Evolutionary conservation across 768 basidiomycete genomes (phyloP).

Genomic region (Phylloporus sp.): DNA sequence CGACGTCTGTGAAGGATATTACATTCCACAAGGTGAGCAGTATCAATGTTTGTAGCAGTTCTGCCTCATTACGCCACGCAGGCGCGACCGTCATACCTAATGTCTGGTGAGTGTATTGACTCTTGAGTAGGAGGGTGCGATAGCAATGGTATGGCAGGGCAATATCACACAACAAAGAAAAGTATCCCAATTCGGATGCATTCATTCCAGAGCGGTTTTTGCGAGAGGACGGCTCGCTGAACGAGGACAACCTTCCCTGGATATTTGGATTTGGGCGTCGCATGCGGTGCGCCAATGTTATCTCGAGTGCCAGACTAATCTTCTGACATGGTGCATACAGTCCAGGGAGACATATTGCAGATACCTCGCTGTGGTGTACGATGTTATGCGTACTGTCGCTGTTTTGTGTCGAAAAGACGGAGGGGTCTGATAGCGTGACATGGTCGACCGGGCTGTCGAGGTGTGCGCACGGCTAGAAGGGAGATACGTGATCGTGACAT

Average conservation of each 20-base stretch:
- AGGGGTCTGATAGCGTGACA: conserved; percentile 13
- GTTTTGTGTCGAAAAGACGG: too few relatives aligned
- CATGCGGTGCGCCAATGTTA: conserved; percentile 16
- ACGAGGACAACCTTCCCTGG: conserved; percentile 9
- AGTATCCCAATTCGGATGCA: too few relatives aligned
- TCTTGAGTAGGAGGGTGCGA: background rate
- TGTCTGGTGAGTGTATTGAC: conserved; percentile 2
- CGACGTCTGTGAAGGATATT: conserved; percentile 33
- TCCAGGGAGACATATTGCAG: conserved; percentile 16
- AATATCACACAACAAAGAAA: conserved; percentile 37
- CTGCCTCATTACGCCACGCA: background rate
- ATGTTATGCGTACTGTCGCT: too few relatives aligned
- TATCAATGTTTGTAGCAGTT: too few relatives aligned
- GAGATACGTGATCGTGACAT: background rate
- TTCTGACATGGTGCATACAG: conserved; percentile 17
- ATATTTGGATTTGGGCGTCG: conserved; percentile 21
- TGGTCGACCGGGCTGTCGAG: conserved; percentile 14
- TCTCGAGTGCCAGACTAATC: background rate
- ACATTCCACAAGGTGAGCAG: conserved; percentile 26
- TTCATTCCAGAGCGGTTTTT: too few relatives aligned
- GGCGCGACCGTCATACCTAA: conserved; percentile 14
- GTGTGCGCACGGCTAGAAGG: background rate
- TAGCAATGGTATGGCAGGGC: conserved; percentile 25
- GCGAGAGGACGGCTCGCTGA: too few relatives aligned
- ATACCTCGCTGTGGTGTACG: too few relatives aligned